Conservation (phyloP, 148 eudicot species). For the Arbutus unedo region DNA sequence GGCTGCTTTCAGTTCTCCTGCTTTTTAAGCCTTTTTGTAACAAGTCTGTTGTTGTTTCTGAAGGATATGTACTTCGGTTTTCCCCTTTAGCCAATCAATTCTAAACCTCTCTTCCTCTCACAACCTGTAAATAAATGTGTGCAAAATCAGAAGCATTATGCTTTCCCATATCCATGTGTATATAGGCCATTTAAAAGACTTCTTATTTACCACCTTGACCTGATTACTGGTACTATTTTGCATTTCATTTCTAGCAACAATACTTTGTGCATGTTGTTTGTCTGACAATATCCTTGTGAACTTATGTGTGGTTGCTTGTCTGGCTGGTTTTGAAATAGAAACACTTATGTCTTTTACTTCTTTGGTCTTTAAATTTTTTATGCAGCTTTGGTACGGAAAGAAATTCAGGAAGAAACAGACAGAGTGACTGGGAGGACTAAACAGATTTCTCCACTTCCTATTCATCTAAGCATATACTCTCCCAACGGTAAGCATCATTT, state of each 20-base stretch:
- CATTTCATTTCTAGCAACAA: neutral
- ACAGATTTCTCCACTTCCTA: constrained; percentile 52
- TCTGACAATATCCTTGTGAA: neutral
- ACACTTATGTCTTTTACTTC: neutral
- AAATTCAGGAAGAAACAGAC: constrained; percentile 68
- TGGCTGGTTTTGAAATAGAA: neutral
- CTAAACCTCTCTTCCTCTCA: neutral
- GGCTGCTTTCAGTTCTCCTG: neutral
- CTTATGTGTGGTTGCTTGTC: neutral
- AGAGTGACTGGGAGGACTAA: constrained; percentile 50
- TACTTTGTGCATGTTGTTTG: neutral
- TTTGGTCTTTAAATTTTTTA: neutral
- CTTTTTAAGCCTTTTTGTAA: neutral
- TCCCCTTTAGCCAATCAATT: neutral
- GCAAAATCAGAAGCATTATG: neutral
- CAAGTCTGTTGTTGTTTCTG: neutral
- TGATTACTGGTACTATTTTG: neutral
- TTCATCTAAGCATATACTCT: constrained; percentile 61
- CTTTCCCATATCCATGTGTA: neutral
- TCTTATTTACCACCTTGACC: neutral
- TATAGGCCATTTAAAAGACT: neutral
- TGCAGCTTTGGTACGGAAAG: constrained; percentile 57
- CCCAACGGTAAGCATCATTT: constrained; percentile 39
- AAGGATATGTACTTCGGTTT: neutral
- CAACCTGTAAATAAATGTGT: neutral